Base-by-base conservation (phyloP, 139 green algal genomes). In the Penium margaritaceum region DNA sequence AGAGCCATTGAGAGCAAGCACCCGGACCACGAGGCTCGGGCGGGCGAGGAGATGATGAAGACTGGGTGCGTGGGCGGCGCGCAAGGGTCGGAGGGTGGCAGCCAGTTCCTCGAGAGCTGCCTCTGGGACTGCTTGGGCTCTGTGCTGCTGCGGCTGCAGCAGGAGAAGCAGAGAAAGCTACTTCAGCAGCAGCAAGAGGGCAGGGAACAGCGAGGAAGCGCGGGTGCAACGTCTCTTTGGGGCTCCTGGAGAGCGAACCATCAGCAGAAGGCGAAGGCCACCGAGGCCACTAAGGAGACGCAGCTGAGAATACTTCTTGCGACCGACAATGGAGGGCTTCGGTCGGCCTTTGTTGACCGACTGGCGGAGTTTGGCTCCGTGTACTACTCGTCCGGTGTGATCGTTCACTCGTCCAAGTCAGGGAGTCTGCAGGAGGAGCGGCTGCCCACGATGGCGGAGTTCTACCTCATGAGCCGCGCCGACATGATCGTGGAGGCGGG, bases 321-420 rank as follows among this genome's bases (percentile, higher is more conserved):
- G 3, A 70, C 63, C 14, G 63, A 70, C 32, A 60, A 70, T 38
- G 63, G 33, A 24, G 63, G 21, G 30, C 30, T 61, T 32, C 30
- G 63, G 9, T 6, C 1, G 0, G 32, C 27, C n/a, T 70, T 70
- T 35, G 24, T 70, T 5, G 9, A 29, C 1, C 29, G 63, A 4
- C 39, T 60, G 32, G 39, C 29, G 7, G 9, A 33, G 33, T 53
- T 47, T 33, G 66, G 66, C 33, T 19, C 51, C 7, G 66, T 74
- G 5, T 74, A 39, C 37, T 74, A 65, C 37, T 74, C 66, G 12
- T 39, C 66, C 24, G 39, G 39, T 30, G 34, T 21, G 5, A 43
- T 63, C 21, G 46, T 63, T 17, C 38, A 63, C 41, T 66, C 39
- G 7, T 74, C 66, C 19, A 63, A 74, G 41, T 21, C 63, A 34